Evolutionary conservation across 768 basidiomycete genomes (phyloP).

Genomic region (Phanerochaete carnosa): DNA sequence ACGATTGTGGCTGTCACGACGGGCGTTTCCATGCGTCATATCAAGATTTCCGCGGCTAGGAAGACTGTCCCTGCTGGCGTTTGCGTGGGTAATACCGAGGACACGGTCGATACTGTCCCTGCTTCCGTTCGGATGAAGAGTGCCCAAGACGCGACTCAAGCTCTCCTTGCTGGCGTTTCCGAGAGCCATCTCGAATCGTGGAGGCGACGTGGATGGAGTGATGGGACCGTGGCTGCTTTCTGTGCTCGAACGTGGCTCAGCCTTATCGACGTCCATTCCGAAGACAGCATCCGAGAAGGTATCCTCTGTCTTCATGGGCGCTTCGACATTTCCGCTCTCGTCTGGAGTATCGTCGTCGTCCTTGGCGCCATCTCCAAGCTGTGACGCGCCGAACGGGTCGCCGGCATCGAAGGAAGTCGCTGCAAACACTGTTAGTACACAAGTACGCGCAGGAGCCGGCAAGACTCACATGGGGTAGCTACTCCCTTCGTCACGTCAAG

Average conservation of each 20-base stretch:
- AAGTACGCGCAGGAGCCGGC: background rate
- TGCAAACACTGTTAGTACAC: background rate
- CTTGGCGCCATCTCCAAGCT: conserved; percentile 25
- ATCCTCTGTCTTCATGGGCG: conserved; percentile 25
- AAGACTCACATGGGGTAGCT: conserved; percentile 4
- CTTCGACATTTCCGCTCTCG: background rate
- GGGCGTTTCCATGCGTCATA: conserved; percentile 5
- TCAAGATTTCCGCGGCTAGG: background rate
- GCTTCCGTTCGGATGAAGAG: conserved; percentile 5
- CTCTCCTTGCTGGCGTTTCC: conserved; percentile 8
- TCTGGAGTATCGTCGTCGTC: background rate
- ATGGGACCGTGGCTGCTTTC: conserved; percentile 1
- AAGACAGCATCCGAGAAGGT: conserved; percentile 32
- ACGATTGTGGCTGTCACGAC: conserved; percentile 1
- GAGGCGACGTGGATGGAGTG: conserved; percentile 12
- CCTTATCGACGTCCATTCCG: conserved; percentile 24
- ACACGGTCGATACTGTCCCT: conserved; percentile 4
- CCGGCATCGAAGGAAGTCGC: conserved; percentile 15
- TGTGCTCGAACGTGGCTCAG: conserved; percentile 4
- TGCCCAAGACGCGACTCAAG: background rate
- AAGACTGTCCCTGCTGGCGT: conserved; percentile 8
- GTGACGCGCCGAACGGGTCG: conserved; percentile 21
- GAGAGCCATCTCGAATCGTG: background rate
- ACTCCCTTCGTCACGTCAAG: background rate
- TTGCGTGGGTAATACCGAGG: conserved; percentile 6